Base-by-base conservation (phyloP, 805 yeast species). In the Candida sonorensis region DNA sequence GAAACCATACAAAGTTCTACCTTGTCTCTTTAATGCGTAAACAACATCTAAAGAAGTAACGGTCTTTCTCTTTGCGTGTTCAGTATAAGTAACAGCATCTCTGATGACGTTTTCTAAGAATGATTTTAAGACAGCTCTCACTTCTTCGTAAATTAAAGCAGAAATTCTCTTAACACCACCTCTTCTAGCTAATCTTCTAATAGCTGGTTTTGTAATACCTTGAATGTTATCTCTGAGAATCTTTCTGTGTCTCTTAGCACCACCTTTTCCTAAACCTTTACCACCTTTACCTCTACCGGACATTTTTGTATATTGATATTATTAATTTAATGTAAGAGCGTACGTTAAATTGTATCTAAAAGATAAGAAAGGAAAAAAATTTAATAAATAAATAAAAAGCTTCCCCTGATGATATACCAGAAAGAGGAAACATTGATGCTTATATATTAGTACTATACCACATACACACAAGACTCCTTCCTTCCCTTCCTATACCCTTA, bases 91-190 rank as follows among this genome's bases (percentile, higher is more conserved):
- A 59, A 92, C 97, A 57, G 98, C 97, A 58, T 92, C 97, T 77
- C 97, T 86, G 72, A 90, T 90, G 53, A 92, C 96, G 61, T 84
- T 81, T 71, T 86, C 96, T 64, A 90, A 78, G 82, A 90, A 90
- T 37, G 95, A 75, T 74, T 88, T 88, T 51, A 90, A 75, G 51
- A 92, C 97, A 53, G 82, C 88, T 77, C 98, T 87, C 61, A 92
- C 95, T 75, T 90, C 97, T 72, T 90, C 98, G 76, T 90, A 90
- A 66, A 90, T 90, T 64, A 88, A 75, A 66, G 95, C 97, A 45
- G 97, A 90, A 60, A 90, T 90, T 84, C 98, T 95, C 82, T 90
- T 90, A 63, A 90, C 98, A 88, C 98, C 98, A 75, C 98, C 98
- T 85, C 98, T 87, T 81, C 98, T 90, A 33, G 98, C 98, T 59